A percentile compares a stretch with the other conserved stretches of the same genome.
Evolutionary conservation across 768 basidiomycete species (phyloP).

Genomic region (Hysterangium stoloniferum): DNA sequence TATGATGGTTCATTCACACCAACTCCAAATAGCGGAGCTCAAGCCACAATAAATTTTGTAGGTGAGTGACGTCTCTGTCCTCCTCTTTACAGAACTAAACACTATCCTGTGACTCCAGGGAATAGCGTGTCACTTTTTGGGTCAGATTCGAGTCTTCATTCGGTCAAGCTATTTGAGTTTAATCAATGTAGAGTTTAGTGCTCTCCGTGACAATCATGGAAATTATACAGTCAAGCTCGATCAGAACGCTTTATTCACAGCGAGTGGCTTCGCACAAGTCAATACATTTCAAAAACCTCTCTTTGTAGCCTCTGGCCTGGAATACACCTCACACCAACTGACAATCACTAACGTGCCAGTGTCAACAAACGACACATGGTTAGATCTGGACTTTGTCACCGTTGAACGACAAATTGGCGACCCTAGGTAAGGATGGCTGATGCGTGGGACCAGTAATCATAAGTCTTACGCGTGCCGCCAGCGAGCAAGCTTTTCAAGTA

Average conservation of each 20-base stretch:
- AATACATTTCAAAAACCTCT: conserved; percentile 35
- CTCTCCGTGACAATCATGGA: conserved; percentile 41
- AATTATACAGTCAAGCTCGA: conserved; percentile 37
- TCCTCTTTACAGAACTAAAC: not conserved
- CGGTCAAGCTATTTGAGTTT: not conserved
- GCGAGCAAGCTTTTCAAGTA: not conserved
- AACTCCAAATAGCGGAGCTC: not conserved
- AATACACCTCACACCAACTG: conserved; percentile 30
- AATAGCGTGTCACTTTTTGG: conserved; percentile 7
- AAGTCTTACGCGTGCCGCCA: not conserved
- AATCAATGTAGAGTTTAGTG: conserved; percentile 31
- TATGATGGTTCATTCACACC: no score
- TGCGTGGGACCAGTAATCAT: no score
- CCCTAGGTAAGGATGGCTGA: no score
- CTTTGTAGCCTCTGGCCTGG: conserved; percentile 29
- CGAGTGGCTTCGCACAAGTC: conserved; percentile 18
- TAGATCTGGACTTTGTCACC: conserved; percentile 46
- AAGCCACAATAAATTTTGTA: not conserved
- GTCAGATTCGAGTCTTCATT: not conserved
- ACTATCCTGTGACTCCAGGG: not conserved
- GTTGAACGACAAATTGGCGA: conserved; percentile 2
- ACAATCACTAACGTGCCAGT: conserved; percentile 25
- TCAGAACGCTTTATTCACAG: not conserved
- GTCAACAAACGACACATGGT: conserved; percentile 13
- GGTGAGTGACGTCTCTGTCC: not conserved